A percentile compares a stretch with the other conserved stretches of the same genome.
Conservation (phyloP, 192 early-diverging fungal species). For the Phycomyces nitens region DNA sequence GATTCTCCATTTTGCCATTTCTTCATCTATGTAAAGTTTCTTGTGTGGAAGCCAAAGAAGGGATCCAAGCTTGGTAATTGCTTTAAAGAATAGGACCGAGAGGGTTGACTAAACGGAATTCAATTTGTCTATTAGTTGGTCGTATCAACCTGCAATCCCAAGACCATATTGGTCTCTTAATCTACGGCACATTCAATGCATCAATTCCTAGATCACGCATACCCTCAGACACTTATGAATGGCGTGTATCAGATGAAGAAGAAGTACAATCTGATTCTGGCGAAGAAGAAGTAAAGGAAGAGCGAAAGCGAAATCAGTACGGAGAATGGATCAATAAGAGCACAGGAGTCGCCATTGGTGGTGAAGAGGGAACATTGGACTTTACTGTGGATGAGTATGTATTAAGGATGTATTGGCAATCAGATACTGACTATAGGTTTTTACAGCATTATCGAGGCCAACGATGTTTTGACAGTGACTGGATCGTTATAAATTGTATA, state of each 20-base stretch:
- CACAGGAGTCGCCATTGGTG: conserved; percentile 63
- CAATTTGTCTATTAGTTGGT: conserved; percentile 47
- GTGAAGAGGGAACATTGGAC: conserved; percentile 57
- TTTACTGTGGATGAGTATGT: conserved; percentile 73
- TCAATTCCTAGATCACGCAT: conserved; percentile 86
- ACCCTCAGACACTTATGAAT: conserved; percentile 70
- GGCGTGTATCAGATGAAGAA: conserved; percentile 48
- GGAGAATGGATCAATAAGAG: conserved; percentile 72
- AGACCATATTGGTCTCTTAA: conserved; percentile 89
- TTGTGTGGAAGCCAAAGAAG: conserved; percentile 75
- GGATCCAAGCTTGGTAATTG: conserved; percentile 58
- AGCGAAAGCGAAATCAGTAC: conserved; percentile 32
- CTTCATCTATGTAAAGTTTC: conserved; percentile 61
- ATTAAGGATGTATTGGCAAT: neutral
- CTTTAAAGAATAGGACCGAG: neutral
- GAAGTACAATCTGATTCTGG: conserved; percentile 6
- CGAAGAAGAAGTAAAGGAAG: neutral
- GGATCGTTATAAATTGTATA: conserved; percentile 55
- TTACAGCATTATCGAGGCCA: conserved; percentile 69
- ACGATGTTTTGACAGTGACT: conserved; percentile 79
- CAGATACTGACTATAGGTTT: conserved; percentile 7
- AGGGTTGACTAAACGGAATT: neutral
- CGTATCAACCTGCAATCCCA: conserved; percentile 90
- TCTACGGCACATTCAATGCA: conserved; percentile 94
- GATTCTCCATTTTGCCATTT: conserved; percentile 87